Percentiles rank a stretch among this genome's conserved stretches.
Evolutionary conservation across 2,329 filamentous ascomycete species (phyloP).

Genomic region (Colletotrichum sp.): DNA sequence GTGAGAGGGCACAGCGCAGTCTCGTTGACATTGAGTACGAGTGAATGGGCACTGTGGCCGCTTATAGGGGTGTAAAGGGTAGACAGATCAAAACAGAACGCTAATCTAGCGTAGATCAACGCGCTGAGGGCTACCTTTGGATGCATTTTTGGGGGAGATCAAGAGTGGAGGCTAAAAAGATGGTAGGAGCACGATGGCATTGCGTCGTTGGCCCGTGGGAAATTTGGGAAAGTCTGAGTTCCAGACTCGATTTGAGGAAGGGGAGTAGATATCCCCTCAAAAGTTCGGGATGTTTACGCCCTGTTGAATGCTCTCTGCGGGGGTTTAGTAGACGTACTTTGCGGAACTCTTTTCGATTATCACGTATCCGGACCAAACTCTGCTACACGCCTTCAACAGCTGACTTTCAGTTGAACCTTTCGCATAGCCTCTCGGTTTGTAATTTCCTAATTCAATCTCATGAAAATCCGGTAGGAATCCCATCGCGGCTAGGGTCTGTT

Average conservation of each 20-base stretch:
- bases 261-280: background rate
- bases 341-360: background rate
- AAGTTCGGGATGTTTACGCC: background rate
- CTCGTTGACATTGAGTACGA: background rate
- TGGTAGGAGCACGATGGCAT: no score
- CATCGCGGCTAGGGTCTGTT: background rate
- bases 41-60: background rate
- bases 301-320: fast-evolving
- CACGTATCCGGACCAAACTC: background rate
- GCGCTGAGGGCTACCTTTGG: background rate
- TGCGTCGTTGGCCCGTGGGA: no score
- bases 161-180: no score
- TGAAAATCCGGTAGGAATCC: background rate
- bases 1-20: background rate
- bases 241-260: background rate
- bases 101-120: background rate
- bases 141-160: background rate
- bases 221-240: background rate
- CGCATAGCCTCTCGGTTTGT: background rate
- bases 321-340: background rate
- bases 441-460: background rate
- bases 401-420: background rate
- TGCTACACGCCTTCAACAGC: background rate
- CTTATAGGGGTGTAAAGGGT: background rate
- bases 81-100: background rate